Percentiles rank a stretch among this genome's conserved stretches.
Evolutionary conservation across 2,329 filamentous ascomycete species (phyloP).

Genomic region (Xylogone sp.): DNA sequence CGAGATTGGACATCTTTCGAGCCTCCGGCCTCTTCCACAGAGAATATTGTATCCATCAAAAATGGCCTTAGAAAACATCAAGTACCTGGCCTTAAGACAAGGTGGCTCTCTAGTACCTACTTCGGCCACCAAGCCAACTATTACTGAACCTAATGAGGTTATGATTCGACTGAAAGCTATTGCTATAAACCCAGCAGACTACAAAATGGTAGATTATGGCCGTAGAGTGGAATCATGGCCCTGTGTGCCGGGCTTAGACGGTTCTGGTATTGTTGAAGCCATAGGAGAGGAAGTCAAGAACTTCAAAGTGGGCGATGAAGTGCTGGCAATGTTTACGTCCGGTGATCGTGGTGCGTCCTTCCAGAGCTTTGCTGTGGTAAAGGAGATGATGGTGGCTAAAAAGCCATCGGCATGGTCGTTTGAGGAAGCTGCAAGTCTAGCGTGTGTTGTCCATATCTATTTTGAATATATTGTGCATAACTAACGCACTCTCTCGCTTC

Average conservation of each 20-base stretch:
- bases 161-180: slow-evolving; percentile 9
- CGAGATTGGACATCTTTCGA: no score
- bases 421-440: slow-evolving; percentile 7
- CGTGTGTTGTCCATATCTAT: neutral
- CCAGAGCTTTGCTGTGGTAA: slow-evolving; percentile 5
- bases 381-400: slow-evolving; percentile 6
- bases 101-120: neutral
- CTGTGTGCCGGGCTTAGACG: slow-evolving; percentile 7
- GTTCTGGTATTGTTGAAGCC: slow-evolving; percentile 5
- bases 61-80: slow-evolving; percentile 1
- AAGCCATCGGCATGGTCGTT: slow-evolving; percentile 7
- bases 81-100: neutral
- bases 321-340: slow-evolving; percentile 1
- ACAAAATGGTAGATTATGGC: slow-evolving; percentile 7
- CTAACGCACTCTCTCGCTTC: neutral
- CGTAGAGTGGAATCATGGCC: slow-evolving; percentile 6
- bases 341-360: slow-evolving; percentile 6
- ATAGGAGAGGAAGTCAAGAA: slow-evolving; percentile 5
- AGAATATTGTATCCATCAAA: no score
- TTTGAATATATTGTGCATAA: neutral
- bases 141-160: slow-evolving; percentile 11
- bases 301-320: slow-evolving; percentile 4
- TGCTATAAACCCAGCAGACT: slow-evolving; percentile 13
- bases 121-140: neutral
- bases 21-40: no score